Conservation (phyloP, 495 filamentous ascomycete species). For the Saxophila tyrrhenica region DNA sequence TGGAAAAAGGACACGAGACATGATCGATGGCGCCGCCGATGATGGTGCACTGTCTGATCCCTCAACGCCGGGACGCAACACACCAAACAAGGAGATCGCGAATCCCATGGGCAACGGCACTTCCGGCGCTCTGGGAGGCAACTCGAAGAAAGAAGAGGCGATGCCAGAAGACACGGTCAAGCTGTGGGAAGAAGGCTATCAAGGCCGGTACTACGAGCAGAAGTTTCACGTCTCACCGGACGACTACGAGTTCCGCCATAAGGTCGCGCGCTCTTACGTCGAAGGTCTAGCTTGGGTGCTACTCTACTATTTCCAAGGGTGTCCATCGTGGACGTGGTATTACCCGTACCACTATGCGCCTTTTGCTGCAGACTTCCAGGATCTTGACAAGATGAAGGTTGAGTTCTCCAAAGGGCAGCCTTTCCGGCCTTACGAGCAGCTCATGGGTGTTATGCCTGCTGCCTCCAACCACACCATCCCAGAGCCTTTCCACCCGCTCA, state of each 20-base stretch:
- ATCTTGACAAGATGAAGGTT: slow-evolving; percentile 66
- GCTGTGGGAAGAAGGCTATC: slow-evolving; percentile 92
- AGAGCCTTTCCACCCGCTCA: slow-evolving; percentile 70
- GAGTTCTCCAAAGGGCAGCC: slow-evolving; percentile 76
- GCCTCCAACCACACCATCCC: slow-evolving; percentile 87
- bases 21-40: slow-evolving; percentile 13
- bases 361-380: slow-evolving; percentile 89
- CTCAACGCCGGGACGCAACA: slow-evolving; percentile 48
- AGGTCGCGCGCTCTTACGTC: slow-evolving; percentile 88
- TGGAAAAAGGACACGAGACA: slow-evolving; percentile 17
- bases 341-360: slow-evolving; percentile 98
- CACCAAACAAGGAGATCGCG: slow-evolving; percentile 33
- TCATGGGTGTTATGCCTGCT: slow-evolving; percentile 95
- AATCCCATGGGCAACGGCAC: slow-evolving; percentile 6
- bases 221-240: slow-evolving; percentile 83
- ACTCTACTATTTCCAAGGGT: slow-evolving; percentile 94
- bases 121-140: slow-evolving; percentile 17
- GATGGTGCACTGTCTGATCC: slow-evolving; percentile 13
- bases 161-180: slow-evolving; percentile 66
- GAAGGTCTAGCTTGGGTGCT: slow-evolving; percentile 98
- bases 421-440: slow-evolving; percentile 89
- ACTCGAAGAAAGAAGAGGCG: slow-evolving; percentile 37
- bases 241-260: slow-evolving; percentile 75
- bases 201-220: slow-evolving; percentile 91
- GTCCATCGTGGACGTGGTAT: slow-evolving; percentile 97